Evolutionary conservation across 345 rosid genomes (phyloP), one percentile per base, ranked within the genome.

Genomic region (Turnera subulata): DNA sequence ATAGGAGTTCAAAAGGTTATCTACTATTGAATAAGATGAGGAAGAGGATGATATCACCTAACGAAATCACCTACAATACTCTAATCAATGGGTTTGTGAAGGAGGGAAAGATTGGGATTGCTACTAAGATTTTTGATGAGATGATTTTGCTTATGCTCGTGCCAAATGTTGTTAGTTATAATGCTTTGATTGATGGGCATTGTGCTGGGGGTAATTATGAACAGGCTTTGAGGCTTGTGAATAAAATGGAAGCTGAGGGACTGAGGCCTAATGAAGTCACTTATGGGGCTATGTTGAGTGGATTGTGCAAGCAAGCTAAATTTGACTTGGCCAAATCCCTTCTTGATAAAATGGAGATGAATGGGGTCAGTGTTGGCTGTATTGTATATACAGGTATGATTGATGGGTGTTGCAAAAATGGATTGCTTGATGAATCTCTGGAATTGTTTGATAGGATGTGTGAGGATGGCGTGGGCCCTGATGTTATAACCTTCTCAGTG

Each of bases 1-100:
- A 46, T 32, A 80, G 82, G 79, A 88, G 90, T 76, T 77, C 85
- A n/a, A 84, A 81, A 73, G 96, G 83, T 51, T 88, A 88, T 77
- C 65, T 91, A 60, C 63, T 91, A 45, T 75, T 88, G 79, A 84
- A 70, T 72, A 84, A 70, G 54, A 91, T 91, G 96, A 88, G 87
- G 81, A 81, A 76, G 66, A 73, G 69, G 77, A 68, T 64, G 81
- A 59, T 84, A 60, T 22, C 56, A 73, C 91, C 98, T 21, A 84
- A 82, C 46, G 79, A 72, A 58, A 85, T 84, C 40, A 85, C 96
- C 39, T 91, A 84, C 62, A 91, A 83, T 70, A 82, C 91, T 46
- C 80, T 91, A 35, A 79, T 91, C 19, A 75, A 63, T 50, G 95
- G 96, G 19, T 85, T 88, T 56, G 80, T 79, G 43, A 75, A 71